Conservation (phyloP, 257 asterid species). For the Solanum sitiens region DNA sequence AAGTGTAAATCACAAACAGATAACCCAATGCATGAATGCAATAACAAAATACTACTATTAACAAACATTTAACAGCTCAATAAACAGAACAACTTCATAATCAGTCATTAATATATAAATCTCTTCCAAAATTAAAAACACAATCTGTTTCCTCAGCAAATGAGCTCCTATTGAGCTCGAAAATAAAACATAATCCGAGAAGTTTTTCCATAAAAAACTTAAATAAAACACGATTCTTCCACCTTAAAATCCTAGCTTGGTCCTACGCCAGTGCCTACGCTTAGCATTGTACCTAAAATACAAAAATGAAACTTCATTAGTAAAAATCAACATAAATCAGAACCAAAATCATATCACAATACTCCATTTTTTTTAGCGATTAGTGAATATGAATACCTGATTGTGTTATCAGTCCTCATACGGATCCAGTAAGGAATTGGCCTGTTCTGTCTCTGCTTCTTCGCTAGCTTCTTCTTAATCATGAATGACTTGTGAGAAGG, state of each 20-base stretch:
- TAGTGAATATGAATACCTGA: neutral
- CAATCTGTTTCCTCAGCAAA: neutral
- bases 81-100: neutral
- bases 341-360: neutral
- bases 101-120: neutral
- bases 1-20: neutral
- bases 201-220: neutral
- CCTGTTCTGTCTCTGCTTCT: constrained; percentile 15
- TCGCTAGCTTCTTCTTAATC: constrained; percentile 15
- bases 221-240: neutral
- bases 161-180: neutral
- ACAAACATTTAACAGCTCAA: neutral
- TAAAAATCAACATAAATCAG: neutral
- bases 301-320: neutral
- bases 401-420: constrained; percentile 18
- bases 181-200: neutral
- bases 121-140: neutral
- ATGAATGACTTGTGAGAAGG: constrained; percentile 13
- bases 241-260: constrained; percentile 16
- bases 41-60: neutral
- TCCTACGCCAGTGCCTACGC: constrained; percentile 21
- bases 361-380: neutral
- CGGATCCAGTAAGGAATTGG: constrained; percentile 20
- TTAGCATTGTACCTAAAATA: constrained; percentile 8
- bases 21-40: neutral